Conservation (phyloP, 768 basidiomycete species). For the Austroboletus festivus region DNA sequence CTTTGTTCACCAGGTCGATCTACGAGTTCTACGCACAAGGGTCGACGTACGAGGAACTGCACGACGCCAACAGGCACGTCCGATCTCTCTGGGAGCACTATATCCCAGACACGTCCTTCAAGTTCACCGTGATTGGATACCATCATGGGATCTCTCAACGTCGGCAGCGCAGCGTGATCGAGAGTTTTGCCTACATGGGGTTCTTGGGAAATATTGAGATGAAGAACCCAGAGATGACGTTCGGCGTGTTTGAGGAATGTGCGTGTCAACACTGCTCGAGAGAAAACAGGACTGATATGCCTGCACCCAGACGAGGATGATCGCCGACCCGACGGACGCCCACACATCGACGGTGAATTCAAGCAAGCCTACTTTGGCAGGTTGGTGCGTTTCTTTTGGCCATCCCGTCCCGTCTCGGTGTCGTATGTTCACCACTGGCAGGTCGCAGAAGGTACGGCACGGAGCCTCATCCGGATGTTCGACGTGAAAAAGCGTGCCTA, state of each 20-base stretch:
- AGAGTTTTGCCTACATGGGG: slow-evolving; percentile 82
- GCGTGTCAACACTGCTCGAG: slow-evolving; percentile 28
- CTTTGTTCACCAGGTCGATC: slow-evolving; percentile 51
- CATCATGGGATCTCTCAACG: slow-evolving; percentile 70
- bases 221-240: slow-evolving; percentile 68
- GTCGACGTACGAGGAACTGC: slow-evolving; percentile 64
- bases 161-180: slow-evolving; percentile 65
- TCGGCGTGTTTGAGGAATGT: slow-evolving; percentile 90
- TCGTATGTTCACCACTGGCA: slow-evolving; percentile 15
- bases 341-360: slow-evolving; percentile 67
- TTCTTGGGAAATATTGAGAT: slow-evolving; percentile 80
- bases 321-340: slow-evolving; percentile 44
- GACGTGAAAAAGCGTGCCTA: slow-evolving; percentile 88
- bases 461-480: slow-evolving; percentile 64
- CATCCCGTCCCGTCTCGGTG: background rate
- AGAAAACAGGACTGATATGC: background rate
- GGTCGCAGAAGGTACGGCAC: slow-evolving; percentile 65
- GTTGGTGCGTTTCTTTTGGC: slow-evolving; percentile 60
- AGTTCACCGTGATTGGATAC: slow-evolving; percentile 71
- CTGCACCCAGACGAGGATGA: slow-evolving; percentile 44
- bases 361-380: slow-evolving; percentile 78
- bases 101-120: slow-evolving; percentile 69
- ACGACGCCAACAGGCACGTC: slow-evolving; percentile 47
- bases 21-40: slow-evolving; percentile 79
- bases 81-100: slow-evolving; percentile 56